These are phyloP conservation scores for Protomyces lactucae-debilis DNA, from an alignment of 1,139 yeast species.

Conservation along the genomic window DNA sequence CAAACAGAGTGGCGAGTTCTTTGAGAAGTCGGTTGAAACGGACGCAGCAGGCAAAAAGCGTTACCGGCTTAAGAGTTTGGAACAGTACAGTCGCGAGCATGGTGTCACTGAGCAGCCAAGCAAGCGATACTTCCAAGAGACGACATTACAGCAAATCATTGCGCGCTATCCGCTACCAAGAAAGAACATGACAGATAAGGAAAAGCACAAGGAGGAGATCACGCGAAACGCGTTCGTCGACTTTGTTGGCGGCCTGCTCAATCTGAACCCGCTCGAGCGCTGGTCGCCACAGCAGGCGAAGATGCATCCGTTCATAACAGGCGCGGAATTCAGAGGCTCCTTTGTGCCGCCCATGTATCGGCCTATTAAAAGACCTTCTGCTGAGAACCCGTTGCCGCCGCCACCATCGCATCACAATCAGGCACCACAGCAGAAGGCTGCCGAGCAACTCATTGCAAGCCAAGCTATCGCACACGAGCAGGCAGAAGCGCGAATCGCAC, in stretches of 20 bases:
- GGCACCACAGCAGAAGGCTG: constrained; percentile 24
- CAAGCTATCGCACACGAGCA: constrained; percentile 24
- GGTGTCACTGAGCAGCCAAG: constrained; percentile 67
- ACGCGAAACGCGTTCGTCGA: constrained; percentile 57
- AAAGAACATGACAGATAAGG: constrained; percentile 46
- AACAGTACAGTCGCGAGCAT: constrained; percentile 56
- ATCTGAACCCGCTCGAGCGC: constrained; percentile 84
- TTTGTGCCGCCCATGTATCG: constrained; percentile 36
- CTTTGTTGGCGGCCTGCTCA: constrained; percentile 70
- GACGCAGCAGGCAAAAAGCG: constrained; percentile 41
- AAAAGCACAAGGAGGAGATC: constrained; percentile 39
- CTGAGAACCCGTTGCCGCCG: constrained; percentile 23
- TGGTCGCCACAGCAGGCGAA: constrained; percentile 96
- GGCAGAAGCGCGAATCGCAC: constrained; percentile 15
- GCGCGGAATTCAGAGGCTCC: constrained; percentile 36
- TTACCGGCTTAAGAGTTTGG: constrained; percentile 52
- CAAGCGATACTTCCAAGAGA: constrained; percentile 75
- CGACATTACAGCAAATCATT: constrained; percentile 67
- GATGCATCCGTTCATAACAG: constrained; percentile 80
- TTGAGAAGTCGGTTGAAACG: constrained; percentile 44
- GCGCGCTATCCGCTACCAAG: constrained; percentile 70
- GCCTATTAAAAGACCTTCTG: constrained; percentile 11
- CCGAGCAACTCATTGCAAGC: constrained; percentile 19
- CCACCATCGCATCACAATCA: constrained; percentile 26
- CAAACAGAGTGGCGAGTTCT: constrained; percentile 67